Evolutionary conservation across 345 rosid species (phyloP).

Genomic region (Punica granatum): DNA sequence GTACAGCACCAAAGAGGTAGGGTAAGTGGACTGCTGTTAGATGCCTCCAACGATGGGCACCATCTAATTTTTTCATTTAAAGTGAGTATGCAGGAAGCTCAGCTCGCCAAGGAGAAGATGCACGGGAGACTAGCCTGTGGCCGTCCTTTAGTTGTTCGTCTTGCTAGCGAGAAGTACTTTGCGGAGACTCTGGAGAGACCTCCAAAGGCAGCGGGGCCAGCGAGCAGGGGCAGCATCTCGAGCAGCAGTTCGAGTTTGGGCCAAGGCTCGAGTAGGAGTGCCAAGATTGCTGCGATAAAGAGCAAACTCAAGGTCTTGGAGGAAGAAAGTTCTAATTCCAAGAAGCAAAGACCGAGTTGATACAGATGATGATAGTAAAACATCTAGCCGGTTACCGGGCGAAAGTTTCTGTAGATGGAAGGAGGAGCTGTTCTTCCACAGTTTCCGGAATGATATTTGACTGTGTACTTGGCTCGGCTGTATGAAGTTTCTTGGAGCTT

Average conservation of each 20-base stretch:
- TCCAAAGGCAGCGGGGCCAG: slow-evolving; percentile 30
- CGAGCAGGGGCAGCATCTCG: slow-evolving; percentile 25
- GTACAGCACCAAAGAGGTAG: slow-evolving; percentile 75
- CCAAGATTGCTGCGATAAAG: slow-evolving; percentile 81
- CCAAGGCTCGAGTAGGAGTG: slow-evolving; percentile 46
- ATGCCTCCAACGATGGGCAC: slow-evolving; percentile 11
- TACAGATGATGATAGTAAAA: not conserved
- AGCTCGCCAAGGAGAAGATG: slow-evolving; percentile 90
- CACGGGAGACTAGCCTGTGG: slow-evolving; percentile 89
- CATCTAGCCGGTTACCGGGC: not conserved
- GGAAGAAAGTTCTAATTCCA: slow-evolving; percentile 37
- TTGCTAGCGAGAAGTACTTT: slow-evolving; percentile 64
- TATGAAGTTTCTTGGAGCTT: not conserved
- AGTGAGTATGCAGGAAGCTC: slow-evolving; percentile 98
- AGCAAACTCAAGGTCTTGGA: slow-evolving; percentile 79
- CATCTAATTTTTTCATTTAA: slow-evolving; percentile 56
- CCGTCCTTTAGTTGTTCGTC: slow-evolving; percentile 72
- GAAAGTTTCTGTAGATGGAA: not conserved
- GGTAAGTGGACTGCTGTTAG: slow-evolving; percentile 10
- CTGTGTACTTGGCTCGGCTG: not conserved
- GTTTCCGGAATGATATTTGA: not conserved
- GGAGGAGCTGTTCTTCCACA: not conserved
- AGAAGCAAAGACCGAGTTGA: slow-evolving; percentile 57
- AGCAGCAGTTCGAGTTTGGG: slow-evolving; percentile 45
- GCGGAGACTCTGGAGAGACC: slow-evolving; percentile 31